Conservation (phyloP, 2,329 filamentous ascomycete species). For the Penicillium oxalicum region DNA sequence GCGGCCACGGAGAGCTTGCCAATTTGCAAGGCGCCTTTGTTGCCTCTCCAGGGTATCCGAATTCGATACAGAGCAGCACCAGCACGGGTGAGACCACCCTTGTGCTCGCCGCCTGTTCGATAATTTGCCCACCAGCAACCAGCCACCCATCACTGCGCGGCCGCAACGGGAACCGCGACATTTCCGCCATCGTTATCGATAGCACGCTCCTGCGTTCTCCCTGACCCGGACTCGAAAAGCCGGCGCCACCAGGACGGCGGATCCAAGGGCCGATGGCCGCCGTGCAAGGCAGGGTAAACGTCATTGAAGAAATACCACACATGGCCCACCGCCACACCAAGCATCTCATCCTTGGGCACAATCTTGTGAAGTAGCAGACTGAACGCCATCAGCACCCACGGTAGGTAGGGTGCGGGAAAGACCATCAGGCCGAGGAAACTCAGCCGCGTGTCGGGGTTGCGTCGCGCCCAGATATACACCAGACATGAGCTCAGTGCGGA, state of each 20-base stretch:
- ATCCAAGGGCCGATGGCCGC: slow-evolving; percentile 77
- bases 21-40: too few species aligned
- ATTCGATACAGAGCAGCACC: too few species aligned
- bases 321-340: slow-evolving; percentile 90
- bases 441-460: slow-evolving; percentile 85
- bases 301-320: slow-evolving; percentile 98
- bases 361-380: slow-evolving; percentile 84
- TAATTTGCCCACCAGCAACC: too few species aligned
- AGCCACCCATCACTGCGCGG: slow-evolving; percentile 23
- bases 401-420: slow-evolving; percentile 89
- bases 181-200: slow-evolving; percentile 27
- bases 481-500: slow-evolving; percentile 85
- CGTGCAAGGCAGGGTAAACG: slow-evolving; percentile 87
- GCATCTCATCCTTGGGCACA: slow-evolving; percentile 91
- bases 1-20: too few species aligned
- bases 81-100: too few species aligned
- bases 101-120: too few species aligned
- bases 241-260: slow-evolving; percentile 86
- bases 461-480: slow-evolving; percentile 95
- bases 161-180: slow-evolving; percentile 29
- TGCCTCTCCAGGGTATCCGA: too few species aligned
- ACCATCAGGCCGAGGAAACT: slow-evolving; percentile 84
- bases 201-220: slow-evolving; percentile 9
- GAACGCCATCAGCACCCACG: slow-evolving; percentile 92
- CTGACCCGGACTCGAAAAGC: slow-evolving; percentile 62